Conservation (phyloP, 2,329 filamentous ascomycete genomes). For the Fulvia fulva region DNA sequence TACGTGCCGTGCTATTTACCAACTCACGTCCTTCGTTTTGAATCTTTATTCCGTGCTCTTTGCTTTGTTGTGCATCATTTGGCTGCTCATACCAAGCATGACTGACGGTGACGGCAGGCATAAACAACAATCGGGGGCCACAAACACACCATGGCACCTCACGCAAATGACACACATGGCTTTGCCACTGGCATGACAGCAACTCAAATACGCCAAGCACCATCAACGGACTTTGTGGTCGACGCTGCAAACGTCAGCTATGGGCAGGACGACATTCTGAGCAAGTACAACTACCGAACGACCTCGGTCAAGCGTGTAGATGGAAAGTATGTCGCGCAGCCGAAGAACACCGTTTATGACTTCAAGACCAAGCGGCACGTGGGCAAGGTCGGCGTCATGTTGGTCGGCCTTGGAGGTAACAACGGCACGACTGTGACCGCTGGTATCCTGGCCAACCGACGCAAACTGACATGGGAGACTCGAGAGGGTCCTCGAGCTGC, state of each 20-base stretch:
- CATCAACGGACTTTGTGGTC: constrained; percentile 65
- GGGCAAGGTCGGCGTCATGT: constrained; percentile 92
- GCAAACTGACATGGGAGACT: constrained; percentile 83
- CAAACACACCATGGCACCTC: constrained; percentile 71
- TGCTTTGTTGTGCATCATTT: neutral
- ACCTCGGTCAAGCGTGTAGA: constrained; percentile 70
- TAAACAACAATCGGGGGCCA: too few species aligned
- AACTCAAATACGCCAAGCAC: neutral
- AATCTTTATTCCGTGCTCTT: neutral
- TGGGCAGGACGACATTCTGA: constrained; percentile 80
- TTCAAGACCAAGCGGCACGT: constrained; percentile 96
- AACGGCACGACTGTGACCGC: constrained; percentile 97
- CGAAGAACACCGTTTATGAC: constrained; percentile 86
- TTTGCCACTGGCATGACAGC: constrained; percentile 48
- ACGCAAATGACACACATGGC: constrained; percentile 67
- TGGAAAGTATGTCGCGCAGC: constrained; percentile 77
- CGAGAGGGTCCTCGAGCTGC: constrained; percentile 78
- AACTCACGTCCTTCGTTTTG: neutral
- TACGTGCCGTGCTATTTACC: neutral
- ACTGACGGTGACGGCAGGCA: too few species aligned
- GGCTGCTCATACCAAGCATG: neutral
- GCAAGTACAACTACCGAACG: constrained; percentile 95
- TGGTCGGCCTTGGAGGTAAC: constrained; percentile 97
- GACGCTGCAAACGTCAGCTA: constrained; percentile 90
- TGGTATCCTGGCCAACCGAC: constrained; percentile 93